Conservation (phyloP, 2,329 filamentous ascomycete species). For the Arthrobotrys conoides region DNA sequence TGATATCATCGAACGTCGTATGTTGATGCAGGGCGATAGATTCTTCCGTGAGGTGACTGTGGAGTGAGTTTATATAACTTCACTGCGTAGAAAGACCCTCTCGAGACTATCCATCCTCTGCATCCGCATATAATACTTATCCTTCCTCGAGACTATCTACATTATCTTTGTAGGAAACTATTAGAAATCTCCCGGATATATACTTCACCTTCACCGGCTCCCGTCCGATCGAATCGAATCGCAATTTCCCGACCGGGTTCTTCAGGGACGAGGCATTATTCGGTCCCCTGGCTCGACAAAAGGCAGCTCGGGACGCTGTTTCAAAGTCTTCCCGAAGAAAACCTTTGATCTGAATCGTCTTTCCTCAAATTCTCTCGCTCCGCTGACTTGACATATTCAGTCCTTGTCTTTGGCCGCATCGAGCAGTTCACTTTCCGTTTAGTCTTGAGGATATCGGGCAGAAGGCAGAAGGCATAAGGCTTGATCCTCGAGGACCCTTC, state of each 20-base stretch:
- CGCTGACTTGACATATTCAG: conserved; percentile 15
- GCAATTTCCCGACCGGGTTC: conserved; percentile 24
- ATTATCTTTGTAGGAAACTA: too few relatives aligned
- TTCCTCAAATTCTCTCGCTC: conserved; percentile 28
- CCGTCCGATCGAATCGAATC: conserved; percentile 20
- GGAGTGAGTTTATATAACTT: background rate
- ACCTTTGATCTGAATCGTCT: conserved; percentile 24
- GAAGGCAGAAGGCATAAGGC: background rate
- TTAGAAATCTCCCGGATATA: too few relatives aligned
- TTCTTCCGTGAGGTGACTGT: conserved; percentile 17
- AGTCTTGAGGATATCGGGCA: too few relatives aligned
- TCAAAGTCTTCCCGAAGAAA: conserved; percentile 32
- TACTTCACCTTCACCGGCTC: conserved; percentile 28
- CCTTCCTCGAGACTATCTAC: background rate
- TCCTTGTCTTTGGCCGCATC: conserved; percentile 12
- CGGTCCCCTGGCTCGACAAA: conserved; percentile 22
- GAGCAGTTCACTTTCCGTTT: conserved; percentile 2
- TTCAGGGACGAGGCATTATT: conserved; percentile 47
- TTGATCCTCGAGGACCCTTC: background rate
- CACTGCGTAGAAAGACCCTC: conserved; percentile 5
- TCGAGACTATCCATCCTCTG: conserved; percentile 15
- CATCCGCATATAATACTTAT: background rate
- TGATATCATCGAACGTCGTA: background rate
- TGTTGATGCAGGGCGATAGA: conserved; percentile 14
- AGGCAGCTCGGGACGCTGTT: conserved; percentile 41